Evolutionary conservation across 208 protist genomes (phyloP), one percentile per base, ranked within the genome.

Genomic region (Trypanosoma brucei): DNA sequence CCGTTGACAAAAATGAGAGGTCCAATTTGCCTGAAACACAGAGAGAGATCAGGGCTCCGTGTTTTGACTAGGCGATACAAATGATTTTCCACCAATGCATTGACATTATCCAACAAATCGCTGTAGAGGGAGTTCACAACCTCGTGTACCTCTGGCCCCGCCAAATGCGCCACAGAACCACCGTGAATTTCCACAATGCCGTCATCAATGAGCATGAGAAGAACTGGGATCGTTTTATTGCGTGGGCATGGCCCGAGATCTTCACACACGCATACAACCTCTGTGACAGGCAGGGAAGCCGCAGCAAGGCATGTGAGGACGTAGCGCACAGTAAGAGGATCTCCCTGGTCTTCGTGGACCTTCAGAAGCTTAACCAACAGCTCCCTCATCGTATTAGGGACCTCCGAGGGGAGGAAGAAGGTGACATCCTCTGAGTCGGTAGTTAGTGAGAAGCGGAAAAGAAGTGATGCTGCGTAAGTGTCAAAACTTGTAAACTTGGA

Each of bases 181-280:
- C 56, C 53, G 38, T 59, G 64, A 72, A 83, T 79, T 34, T 35
- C 51, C 31, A 94, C 62, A 42, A 94, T 64, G 45, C 82, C 81
- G 54, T 82, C 74, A 54, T 89, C 75, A 6, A 64, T 66, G 53
- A 94, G 65, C 66, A 86, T 65, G 22, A 90, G 64, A 61, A 92
- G 62, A 22, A 82, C 54, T 14, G 83, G 83, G 33, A 91, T 56
- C 37, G 84, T 80, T 9, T 77, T 88, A 52, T 90, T 68, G 38
- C 74, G 75, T 33, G 70, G 64, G 55, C 85, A 92, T 37, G 75
- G 72, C 7, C 78, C 81, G 33, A 94, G 75, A 50, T 84, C 79
- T 67, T 94, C 88, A 62, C 85, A 91, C 14, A 94, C 74, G 60
- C 75, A 81, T 39, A 84, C 70, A 39, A 94, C 68, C 55, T 92